Percentiles rank a stretch among this genome's conserved stretches.
Conservation (phyloP, 2,329 filamentous ascomycete species). For the Microdochium bolleyi region DNA sequence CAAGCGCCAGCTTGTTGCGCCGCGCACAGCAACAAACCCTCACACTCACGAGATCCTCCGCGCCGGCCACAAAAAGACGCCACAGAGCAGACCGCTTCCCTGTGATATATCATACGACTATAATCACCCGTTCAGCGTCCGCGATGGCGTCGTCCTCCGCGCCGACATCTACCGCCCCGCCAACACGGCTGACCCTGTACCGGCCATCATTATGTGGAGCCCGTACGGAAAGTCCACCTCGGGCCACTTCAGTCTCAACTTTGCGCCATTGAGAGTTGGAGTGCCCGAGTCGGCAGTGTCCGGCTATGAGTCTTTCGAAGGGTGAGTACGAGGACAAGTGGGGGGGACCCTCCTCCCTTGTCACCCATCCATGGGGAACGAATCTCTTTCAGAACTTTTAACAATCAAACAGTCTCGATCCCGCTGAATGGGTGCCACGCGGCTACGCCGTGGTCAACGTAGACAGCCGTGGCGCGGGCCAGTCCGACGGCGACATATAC, state of each 20-base stretch:
- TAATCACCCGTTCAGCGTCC: conserved; percentile 13
- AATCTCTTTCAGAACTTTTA: background rate
- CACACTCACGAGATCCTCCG: background rate
- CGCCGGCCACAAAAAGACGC: background rate
- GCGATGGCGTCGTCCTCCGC: conserved; percentile 16
- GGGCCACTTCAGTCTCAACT: background rate
- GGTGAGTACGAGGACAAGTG: background rate
- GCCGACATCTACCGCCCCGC: conserved; percentile 15
- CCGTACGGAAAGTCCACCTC: conserved; percentile 10
- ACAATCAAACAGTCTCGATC: conserved; percentile 8
- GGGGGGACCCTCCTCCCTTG: background rate
- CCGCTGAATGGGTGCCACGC: conserved; percentile 7
- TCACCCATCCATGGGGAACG: background rate
- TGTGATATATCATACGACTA: conserved; percentile 6
- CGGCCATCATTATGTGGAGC: conserved; percentile 17
- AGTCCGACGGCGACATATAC: conserved; percentile 7
- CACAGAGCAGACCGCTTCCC: background rate
- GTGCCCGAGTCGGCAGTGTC: background rate
- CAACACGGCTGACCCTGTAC: conserved; percentile 9
- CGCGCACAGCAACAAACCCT: background rate
- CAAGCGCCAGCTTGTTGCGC: background rate
- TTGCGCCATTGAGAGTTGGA: background rate
- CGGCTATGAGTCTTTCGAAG: background rate
- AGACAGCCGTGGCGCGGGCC: conserved; percentile 7
- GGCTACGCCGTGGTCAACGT: conserved; percentile 14